Percentiles rank a stretch among this genome's conserved stretches.
Evolutionary conservation across 176 grass and related monocot genomes (phyloP).

Genomic region (Bolboschoenus planiculmis): DNA sequence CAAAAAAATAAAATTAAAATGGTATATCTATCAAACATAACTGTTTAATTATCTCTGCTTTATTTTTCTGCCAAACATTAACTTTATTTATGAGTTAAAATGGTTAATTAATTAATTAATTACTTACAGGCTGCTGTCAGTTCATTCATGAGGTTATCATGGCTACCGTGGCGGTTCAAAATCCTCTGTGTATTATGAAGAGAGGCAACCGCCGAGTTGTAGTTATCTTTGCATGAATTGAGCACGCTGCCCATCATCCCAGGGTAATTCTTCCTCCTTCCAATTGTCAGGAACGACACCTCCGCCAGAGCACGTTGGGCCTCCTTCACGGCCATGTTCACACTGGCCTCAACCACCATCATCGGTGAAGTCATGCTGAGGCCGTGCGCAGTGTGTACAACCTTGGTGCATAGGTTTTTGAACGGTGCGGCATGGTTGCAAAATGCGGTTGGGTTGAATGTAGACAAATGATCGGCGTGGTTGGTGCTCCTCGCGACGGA

Average conservation of each 20-base stretch:
- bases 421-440: background rate
- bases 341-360: slow-evolving; percentile 3
- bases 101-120: background rate
- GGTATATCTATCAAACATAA: too few relatives aligned
- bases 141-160: slow-evolving; percentile 12
- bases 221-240: slow-evolving; percentile 7
- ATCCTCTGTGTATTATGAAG: background rate
- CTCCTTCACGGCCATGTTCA: background rate
- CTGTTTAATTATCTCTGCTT: too few relatives aligned
- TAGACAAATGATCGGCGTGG: background rate
- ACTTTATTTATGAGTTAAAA: background rate
- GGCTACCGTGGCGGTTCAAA: background rate
- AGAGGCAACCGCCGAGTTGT: background rate
- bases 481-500: background rate
- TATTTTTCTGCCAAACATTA: too few relatives aligned
- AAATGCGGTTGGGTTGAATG: background rate
- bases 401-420: background rate
- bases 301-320: background rate
- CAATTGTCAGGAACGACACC: background rate
- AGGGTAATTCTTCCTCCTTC: background rate
- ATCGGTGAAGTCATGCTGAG: background rate
- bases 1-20: too few relatives aligned
- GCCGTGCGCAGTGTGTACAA: background rate
- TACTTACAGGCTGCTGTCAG: slow-evolving; percentile 9
- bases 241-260: background rate